phyloP scores from a whole-genome alignment of 2,329 filamentous ascomycete genomes.

The Colletotrichum liaoningense region DNA sequence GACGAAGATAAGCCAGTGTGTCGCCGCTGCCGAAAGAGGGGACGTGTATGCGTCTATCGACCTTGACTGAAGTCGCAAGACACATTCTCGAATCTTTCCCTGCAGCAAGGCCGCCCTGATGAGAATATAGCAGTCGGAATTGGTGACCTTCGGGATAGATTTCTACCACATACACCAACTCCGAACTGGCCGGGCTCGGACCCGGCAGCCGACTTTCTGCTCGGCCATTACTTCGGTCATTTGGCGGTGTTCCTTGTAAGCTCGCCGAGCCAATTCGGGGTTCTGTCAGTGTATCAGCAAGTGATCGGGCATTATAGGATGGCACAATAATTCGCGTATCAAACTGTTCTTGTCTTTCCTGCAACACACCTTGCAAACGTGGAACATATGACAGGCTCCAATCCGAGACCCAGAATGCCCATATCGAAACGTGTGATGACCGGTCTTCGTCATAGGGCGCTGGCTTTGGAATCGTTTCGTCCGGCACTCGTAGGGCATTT shows the following conservation, averaged over 20 bases:
- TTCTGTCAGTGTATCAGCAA: neutral
- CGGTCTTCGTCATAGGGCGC: neutral
- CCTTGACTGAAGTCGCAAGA: neutral
- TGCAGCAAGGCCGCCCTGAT: neutral
- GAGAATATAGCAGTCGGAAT: neutral
- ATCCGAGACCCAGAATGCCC: neutral
- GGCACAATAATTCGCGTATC: neutral
- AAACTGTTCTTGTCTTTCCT: neutral
- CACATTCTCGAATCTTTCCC: neutral
- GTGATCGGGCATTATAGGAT: neutral
- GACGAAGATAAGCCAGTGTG: neutral
- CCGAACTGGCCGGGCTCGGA: neutral
- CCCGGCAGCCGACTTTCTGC: neutral
- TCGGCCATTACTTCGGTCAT: neutral
- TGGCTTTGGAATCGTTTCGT: neutral
- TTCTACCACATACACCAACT: neutral
- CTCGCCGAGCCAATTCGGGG: neutral
- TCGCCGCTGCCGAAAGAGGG: neutral
- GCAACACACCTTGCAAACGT: neutral
- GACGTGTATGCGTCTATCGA: neutral
- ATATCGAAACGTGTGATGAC: neutral
- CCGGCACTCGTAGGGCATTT: neutral
- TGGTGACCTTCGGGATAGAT: neutral
- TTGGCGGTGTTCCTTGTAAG: neutral
- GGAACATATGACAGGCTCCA: neutral